Evolutionary conservation across 1,284 basidiomycete genomes (phyloP), one percentile per base, ranked within the genome.

Genomic region (Ceratobasidium sp.): DNA sequence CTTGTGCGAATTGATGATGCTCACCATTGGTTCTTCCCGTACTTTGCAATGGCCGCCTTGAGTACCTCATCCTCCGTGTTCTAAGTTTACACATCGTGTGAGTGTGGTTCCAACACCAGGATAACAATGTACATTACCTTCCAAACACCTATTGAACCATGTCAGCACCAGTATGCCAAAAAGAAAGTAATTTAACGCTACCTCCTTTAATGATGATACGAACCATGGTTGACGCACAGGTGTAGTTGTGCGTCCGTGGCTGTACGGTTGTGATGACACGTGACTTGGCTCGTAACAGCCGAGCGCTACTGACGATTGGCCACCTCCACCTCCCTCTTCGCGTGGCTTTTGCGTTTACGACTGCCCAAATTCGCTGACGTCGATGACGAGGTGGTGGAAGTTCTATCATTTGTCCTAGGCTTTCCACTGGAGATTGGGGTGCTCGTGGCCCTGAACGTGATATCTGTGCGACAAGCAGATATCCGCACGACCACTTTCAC

Each of bases 11-110:
- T 28, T 16, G 23, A 33, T 33, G 56, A 16, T 28, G 25, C 80
- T 84, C 76, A 91, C 94, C 92, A 95, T 85, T 95, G 93, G 79
- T 98, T 97, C 84, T 96, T 96, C 78, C 95, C 95, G 78, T 96
- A 96, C 84, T 97, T 97, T 76, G 95, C 94, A 80, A 98, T 97
- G 78, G 95, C 95, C 74, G 95, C 96, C 81, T 98, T 97, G 77
- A 97, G 86, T 64, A 97, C 95, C 81, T 97, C 95, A 80, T 97
- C 95, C 83, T 97, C 95, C n/a, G 92, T 94, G 83, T 93, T 93
- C 89, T 72, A 54, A 9, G 42, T 58, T 38, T 21, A 46, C 42
- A 18, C 18, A 23, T 58, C 36, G 56, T 44, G 60, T 44, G 60
- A 54, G 38, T 46, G 3, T 28, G 11, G 36, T 33, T 14, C 18